phyloP scores from a whole-genome alignment of 257 asterid species.

The Knoxia roxburghii region DNA sequence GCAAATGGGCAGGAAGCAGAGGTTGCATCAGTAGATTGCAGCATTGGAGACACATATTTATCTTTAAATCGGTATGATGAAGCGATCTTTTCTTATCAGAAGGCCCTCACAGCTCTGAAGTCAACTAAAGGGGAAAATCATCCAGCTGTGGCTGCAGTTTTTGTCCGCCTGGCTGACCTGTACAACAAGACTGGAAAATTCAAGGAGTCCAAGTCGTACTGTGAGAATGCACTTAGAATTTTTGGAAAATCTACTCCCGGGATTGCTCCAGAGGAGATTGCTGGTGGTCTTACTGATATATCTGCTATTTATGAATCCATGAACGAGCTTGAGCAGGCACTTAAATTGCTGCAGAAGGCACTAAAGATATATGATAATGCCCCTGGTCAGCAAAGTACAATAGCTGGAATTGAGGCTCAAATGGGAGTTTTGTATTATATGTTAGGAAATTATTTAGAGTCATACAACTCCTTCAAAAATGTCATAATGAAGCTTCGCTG shows the following conservation, averaged over 20 bases:
- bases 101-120: slow-evolving; percentile 79
- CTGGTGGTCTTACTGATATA: slow-evolving; percentile 78
- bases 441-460: slow-evolving; percentile 69
- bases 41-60: slow-evolving; percentile 82
- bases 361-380: slow-evolving; percentile 75
- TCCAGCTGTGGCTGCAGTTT: slow-evolving; percentile 82
- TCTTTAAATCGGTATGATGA: slow-evolving; percentile 82
- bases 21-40: slow-evolving; percentile 75
- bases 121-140: slow-evolving; percentile 86
- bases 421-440: slow-evolving; percentile 85
- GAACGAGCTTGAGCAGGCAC: slow-evolving; percentile 80
- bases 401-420: slow-evolving; percentile 92
- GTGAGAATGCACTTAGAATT: slow-evolving; percentile 82
- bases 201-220: slow-evolving; percentile 76
- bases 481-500: slow-evolving; percentile 77
- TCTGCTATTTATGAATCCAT: slow-evolving; percentile 88
- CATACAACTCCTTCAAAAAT: slow-evolving; percentile 51
- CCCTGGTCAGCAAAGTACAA: slow-evolving; percentile 82
- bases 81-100: slow-evolving; percentile 78
- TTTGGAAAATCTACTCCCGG: slow-evolving; percentile 75
- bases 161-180: slow-evolving; percentile 82
- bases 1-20: slow-evolving; percentile 85
- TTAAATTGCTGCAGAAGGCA: slow-evolving; percentile 78
- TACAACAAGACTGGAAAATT: slow-evolving; percentile 77
- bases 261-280: slow-evolving; percentile 77